Evolutionary conservation across 768 basidiomycete species (phyloP).

Genomic region (Collybia sordida): DNA sequence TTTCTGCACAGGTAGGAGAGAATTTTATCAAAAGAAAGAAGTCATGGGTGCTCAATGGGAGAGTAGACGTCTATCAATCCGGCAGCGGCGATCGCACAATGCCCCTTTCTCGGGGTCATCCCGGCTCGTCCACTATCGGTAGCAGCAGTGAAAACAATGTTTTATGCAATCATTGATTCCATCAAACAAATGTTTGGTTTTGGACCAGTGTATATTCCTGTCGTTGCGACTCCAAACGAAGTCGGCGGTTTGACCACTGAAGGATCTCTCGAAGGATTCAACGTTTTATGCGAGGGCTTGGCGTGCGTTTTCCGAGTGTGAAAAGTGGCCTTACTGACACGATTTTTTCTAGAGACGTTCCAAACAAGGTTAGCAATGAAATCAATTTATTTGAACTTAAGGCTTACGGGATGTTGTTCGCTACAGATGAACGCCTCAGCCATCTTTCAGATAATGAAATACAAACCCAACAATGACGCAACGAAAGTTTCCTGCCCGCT

Average conservation of each 20-base stretch:
- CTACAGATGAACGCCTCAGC: not conserved
- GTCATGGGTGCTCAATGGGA: not conserved
- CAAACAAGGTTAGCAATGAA: no score
- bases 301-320: not conserved
- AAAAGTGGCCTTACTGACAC: no score
- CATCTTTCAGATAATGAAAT: constrained; percentile 9
- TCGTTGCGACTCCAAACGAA: constrained; percentile 22
- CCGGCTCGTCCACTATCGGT: constrained; percentile 5
- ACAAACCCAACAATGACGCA: constrained; percentile 14
- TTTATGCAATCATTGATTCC: constrained; percentile 20
- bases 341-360: no score
- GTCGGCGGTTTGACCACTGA: constrained; percentile 25
- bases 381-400: not conserved
- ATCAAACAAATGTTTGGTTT: constrained; percentile 23
- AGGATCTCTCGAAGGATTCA: constrained; percentile 20
- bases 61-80: constrained; percentile 23
- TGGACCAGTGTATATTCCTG: constrained; percentile 25
- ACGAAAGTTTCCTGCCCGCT: constrained; percentile 15
- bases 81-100: constrained; percentile 29
- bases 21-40: not conserved
- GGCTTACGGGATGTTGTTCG: not conserved
- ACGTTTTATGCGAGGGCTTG: constrained; percentile 6
- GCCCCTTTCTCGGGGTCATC: constrained; percentile 26
- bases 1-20: constrained; percentile 27
- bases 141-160: constrained; percentile 16